phyloP scores from a whole-genome alignment of 2,329 filamentous ascomycete species.

The Neophaeococcomyces aloes region DNA sequence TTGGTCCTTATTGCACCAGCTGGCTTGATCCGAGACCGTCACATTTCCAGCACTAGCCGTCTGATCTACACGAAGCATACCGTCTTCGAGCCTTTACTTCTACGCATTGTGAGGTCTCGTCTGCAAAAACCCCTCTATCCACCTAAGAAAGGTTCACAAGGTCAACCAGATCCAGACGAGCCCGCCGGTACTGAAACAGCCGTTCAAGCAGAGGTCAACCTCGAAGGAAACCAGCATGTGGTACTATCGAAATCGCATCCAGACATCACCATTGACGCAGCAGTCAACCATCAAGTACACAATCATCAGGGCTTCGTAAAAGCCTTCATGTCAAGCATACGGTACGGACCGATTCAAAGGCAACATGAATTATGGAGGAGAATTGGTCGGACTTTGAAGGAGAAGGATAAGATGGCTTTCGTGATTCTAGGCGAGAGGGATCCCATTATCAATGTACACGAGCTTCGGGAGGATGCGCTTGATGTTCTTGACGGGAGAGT shows the following conservation, averaged over 20 bases:
- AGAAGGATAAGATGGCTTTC: constrained; percentile 45
- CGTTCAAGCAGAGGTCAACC: constrained; percentile 32
- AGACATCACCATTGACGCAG: constrained; percentile 47
- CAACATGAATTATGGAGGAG: constrained; percentile 52
- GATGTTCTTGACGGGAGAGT: constrained; percentile 49
- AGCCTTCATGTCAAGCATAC: constrained; percentile 61
- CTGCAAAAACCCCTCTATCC: constrained; percentile 35
- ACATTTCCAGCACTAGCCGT: constrained; percentile 51
- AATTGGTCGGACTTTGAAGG: constrained; percentile 36
- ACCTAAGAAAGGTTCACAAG: constrained; percentile 19
- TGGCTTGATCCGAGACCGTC: constrained; percentile 58
- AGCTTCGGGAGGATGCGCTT: constrained; percentile 52
- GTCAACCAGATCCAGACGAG: constrained; percentile 17
- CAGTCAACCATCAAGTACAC: constrained; percentile 60
- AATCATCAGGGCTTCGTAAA: constrained; percentile 57
- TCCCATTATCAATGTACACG: constrained; percentile 54
- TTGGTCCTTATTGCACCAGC: constrained; percentile 69
- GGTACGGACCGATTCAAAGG: constrained; percentile 57
- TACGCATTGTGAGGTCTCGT: constrained; percentile 41
- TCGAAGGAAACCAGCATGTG: constrained; percentile 30
- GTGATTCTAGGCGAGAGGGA: constrained; percentile 58
- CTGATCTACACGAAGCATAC: constrained; percentile 52
- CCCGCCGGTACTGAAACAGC: constrained; percentile 32
- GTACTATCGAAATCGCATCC: constrained; percentile 44
- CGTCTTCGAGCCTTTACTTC: constrained; percentile 48